phyloP scores from a whole-genome alignment of 108 stramenopile species.

The Skeletonema menzelii region DNA sequence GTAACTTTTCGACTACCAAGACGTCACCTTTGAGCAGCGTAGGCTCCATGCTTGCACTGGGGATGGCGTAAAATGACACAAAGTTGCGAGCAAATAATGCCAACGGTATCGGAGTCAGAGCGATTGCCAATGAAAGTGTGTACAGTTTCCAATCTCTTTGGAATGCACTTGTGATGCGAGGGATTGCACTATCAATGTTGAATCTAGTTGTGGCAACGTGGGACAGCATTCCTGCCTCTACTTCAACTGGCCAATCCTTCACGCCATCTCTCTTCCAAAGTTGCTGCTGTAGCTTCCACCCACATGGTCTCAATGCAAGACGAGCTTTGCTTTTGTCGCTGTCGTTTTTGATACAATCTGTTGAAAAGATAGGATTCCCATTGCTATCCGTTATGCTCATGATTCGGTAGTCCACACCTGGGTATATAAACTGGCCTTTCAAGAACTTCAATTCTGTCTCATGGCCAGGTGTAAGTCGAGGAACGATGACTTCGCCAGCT shows the following conservation, averaged over 20 bases:
- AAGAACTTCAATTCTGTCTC: conserved; percentile 20
- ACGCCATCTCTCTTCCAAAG: conserved; percentile 42
- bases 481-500: conserved; percentile 63
- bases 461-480: conserved; percentile 15
- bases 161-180: conserved; percentile 48
- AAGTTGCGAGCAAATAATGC: conserved; percentile 18
- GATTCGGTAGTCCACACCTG: conserved; percentile 53
- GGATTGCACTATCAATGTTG: conserved; percentile 40
- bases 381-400: conserved; percentile 58
- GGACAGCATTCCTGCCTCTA: conserved; percentile 37
- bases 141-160: conserved; percentile 43
- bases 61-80: conserved; percentile 51
- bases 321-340: conserved; percentile 29
- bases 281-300: conserved; percentile 56
- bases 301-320: conserved; percentile 53
- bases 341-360: conserved; percentile 19
- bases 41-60: conserved; percentile 53
- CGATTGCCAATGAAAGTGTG: conserved; percentile 38
- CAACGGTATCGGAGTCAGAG: conserved; percentile 48
- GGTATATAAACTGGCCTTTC: conserved; percentile 40
- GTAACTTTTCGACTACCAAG: conserved; percentile 55
- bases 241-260: conserved; percentile 52
- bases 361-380: conserved; percentile 46
- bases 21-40: conserved; percentile 53
- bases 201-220: conserved; percentile 42